Base-by-base conservation (phyloP, 768 basidiomycete genomes). In the Russula dissimulans region DNA sequence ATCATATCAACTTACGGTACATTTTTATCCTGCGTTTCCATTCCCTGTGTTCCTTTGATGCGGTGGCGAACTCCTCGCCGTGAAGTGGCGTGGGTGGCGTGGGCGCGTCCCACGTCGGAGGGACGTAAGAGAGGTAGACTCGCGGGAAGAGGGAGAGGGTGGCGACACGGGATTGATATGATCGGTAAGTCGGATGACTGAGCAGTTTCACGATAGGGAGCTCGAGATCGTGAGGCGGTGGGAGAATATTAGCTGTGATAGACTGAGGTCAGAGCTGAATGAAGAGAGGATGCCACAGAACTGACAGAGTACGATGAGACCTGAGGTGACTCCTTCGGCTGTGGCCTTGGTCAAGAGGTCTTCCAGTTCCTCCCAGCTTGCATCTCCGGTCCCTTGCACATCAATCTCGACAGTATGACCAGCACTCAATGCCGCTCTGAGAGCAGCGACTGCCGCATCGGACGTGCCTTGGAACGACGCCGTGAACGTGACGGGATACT, bases 131-230 rank as follows among this genome's bases (percentile, higher is more conserved):
- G 69, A 91, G 73, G 70, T 79, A 79, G 6, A 86, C 74, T 66
- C 81, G 79, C n/a, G 87, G 83, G 63, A 85, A 81, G 55, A 93
- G 79, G 22, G 90, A 91, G 32, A 93, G 74, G 0, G 86, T 77
- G 0, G 88, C 87, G 10, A 80, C 77, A 61, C 85, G 86, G 4
- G 83, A 75, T 67, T 91, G 87, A 71, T 86, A 93, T 49, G 81
- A 79, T 32, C 78, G 76, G 69, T 91, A 92, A 0, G 79, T 78
- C 2, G 87, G 84, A 67, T 91, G 86, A 50, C 82, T 87, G 78
- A 91, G 85, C 69, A 91, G 75, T 71, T 86, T 84, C 43, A 90
- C 86, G 60, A 89, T 85, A 1, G 89, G 86, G 46, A 86, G 69
- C 54, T 80, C 74, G 41, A 89, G 76, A 65, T 84, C 83, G 65